A percentile compares a stretch with the other conserved stretches of the same genome.
phyloP scores from a whole-genome alignment of 306 rosid species.

The Mimosa pudica region DNA sequence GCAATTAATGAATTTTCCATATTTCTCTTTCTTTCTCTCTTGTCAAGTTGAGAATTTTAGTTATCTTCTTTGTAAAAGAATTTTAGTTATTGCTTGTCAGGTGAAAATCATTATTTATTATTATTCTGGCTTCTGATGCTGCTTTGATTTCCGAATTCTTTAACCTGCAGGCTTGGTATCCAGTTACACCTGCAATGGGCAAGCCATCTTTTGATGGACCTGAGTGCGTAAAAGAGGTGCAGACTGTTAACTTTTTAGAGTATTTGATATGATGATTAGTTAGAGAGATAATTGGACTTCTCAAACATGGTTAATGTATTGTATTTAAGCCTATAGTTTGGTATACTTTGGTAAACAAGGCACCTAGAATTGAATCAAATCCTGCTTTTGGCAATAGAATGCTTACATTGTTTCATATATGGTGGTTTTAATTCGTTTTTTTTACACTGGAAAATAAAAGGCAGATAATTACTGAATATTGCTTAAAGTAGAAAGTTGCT shows the following conservation, averaged over 20 bases:
- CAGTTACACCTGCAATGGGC: slow-evolving; percentile 85
- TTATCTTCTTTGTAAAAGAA: background rate
- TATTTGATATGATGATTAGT: background rate
- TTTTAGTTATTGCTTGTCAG: background rate
- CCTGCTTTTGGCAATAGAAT: background rate
- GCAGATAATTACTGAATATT: background rate
- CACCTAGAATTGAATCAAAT: slow-evolving; percentile 12
- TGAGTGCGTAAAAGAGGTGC: slow-evolving; percentile 85
- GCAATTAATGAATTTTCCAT: background rate
- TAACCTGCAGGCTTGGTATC: slow-evolving; percentile 72
- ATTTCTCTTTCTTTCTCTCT: background rate
- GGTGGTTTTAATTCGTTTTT: background rate
- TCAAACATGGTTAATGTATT: background rate
- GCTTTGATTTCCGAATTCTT: background rate
- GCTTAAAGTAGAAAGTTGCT: slow-evolving; percentile 9
- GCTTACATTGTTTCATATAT: background rate
- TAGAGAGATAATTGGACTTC: slow-evolving; percentile 10
- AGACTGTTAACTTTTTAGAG: slow-evolving; percentile 15
- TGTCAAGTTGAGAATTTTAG: background rate
- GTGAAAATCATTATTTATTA: background rate
- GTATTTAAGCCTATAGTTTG: slow-evolving; percentile 4
- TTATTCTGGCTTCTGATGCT: background rate
- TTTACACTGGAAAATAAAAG: background rate
- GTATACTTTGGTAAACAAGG: slow-evolving; percentile 2
- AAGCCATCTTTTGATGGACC: slow-evolving; percentile 85